phyloP scores from a whole-genome alignment of 2,329 filamentous ascomycete genomes.

The Akanthomyces muscarius region DNA sequence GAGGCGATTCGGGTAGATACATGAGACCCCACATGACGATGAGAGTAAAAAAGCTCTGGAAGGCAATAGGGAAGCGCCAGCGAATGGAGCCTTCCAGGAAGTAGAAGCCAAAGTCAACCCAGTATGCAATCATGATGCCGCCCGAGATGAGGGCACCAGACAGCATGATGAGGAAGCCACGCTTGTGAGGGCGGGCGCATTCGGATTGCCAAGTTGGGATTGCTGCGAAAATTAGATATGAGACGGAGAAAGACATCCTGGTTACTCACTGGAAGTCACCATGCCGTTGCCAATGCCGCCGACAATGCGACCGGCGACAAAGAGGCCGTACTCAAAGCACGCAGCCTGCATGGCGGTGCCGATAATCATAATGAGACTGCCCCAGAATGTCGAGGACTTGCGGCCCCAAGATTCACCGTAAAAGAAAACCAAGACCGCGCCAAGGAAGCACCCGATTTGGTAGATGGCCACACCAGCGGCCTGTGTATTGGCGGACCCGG shows the following conservation, averaged over 20 bases:
- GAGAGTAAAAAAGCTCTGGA: slow-evolving; percentile 29
- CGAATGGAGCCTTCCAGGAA: slow-evolving; percentile 28
- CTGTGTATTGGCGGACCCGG: slow-evolving; percentile 27
- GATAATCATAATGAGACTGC: slow-evolving; percentile 29
- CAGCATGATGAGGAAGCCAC: slow-evolving; percentile 27
- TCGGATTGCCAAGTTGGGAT: slow-evolving; percentile 30
- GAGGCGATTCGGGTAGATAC: slow-evolving; percentile 46
- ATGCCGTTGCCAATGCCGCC: slow-evolving; percentile 28
- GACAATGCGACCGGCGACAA: slow-evolving; percentile 25
- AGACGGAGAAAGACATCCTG: background rate
- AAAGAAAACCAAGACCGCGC: slow-evolving; percentile 28
- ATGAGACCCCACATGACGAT: slow-evolving; percentile 52
- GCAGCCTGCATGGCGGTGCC: slow-evolving; percentile 27
- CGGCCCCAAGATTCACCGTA: slow-evolving; percentile 30
- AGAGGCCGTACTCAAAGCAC: slow-evolving; percentile 25
- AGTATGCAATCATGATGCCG: slow-evolving; percentile 31
- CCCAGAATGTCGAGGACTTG: slow-evolving; percentile 31
- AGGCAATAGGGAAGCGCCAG: slow-evolving; percentile 33
- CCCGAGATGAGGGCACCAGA: slow-evolving; percentile 28
- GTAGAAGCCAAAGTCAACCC: slow-evolving; percentile 31
- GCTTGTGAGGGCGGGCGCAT: slow-evolving; percentile 26
- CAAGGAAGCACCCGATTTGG: slow-evolving; percentile 29
- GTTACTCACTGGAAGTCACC: slow-evolving; percentile 25
- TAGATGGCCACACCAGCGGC: slow-evolving; percentile 28
- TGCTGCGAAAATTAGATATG: slow-evolving; percentile 14